These are phyloP conservation scores for Cladophialophora immunda DNA, from an alignment of 2,329 filamentous ascomycete species.

Conservation along the genomic window DNA sequence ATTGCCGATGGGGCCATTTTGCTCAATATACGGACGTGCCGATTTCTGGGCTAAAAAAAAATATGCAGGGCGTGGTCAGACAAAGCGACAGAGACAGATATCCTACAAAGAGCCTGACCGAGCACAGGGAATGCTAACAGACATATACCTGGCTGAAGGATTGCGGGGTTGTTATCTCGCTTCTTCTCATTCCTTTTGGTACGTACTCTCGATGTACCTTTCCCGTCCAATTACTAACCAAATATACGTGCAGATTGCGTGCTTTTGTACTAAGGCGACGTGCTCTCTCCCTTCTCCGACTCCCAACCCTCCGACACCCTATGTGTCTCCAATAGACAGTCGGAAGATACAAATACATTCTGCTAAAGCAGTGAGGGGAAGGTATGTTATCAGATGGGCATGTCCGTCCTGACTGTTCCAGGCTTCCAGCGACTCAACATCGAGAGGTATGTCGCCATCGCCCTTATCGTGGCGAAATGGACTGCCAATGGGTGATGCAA, in stretches of 20 bases:
- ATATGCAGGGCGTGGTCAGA: neutral
- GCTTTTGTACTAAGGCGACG: conserved; percentile 9
- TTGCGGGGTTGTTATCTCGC: neutral
- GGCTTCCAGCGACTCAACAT: neutral
- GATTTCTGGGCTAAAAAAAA: neutral
- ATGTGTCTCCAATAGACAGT: neutral
- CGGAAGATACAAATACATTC: neutral
- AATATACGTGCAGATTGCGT: neutral
- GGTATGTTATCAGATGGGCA: neutral
- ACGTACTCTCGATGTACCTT: neutral
- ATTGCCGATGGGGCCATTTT: conserved; percentile 21
- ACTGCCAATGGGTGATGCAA: neutral
- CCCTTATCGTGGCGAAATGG: conserved; percentile 1
- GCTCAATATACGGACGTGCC: neutral
- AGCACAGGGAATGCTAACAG: neutral
- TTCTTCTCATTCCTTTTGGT: neutral
- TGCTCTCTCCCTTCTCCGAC: neutral
- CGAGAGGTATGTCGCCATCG: neutral
- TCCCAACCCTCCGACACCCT: neutral
- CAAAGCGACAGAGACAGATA: neutral
- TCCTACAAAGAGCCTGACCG: neutral
- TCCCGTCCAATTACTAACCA: neutral
- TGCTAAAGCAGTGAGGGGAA: neutral
- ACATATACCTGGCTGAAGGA: neutral
- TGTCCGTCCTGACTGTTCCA: conserved; percentile 1